Evolutionary conservation across 2,329 filamentous ascomycete genomes (phyloP).

Genomic region (Rhynchosporium secalis): DNA sequence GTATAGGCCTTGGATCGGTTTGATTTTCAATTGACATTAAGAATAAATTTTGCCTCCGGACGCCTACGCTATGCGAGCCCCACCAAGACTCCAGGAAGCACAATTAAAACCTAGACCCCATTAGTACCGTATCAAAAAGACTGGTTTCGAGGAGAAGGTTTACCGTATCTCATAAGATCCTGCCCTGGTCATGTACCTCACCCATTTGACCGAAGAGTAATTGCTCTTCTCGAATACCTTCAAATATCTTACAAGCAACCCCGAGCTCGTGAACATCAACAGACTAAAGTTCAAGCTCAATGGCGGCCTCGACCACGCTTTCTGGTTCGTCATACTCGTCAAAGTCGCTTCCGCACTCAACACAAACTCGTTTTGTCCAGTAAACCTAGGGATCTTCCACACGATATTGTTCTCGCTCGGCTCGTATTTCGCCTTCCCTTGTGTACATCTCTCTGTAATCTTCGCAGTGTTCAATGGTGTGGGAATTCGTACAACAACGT

Average conservation of each 20-base stretch:
- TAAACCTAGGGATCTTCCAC: conserved; percentile 99
- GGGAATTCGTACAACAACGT: conserved; percentile 90
- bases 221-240: conserved; percentile 99
- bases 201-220: conserved; percentile 98
- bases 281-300: conserved; percentile 89
- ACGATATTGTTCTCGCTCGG: conserved; percentile 97
- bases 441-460: conserved; percentile 88
- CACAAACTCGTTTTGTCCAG: conserved; percentile 95
- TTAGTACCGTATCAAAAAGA: conserved; percentile 2
- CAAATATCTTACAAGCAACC: conserved; percentile 86
- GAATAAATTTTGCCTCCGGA: conserved; percentile 9
- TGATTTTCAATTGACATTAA: conserved; percentile 10
- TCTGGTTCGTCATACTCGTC: conserved; percentile 97
- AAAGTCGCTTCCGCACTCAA: conserved; percentile 90
- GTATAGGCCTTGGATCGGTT: background rate
- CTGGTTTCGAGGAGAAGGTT: conserved; percentile 14
- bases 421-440: conserved; percentile 98
- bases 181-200: conserved; percentile 96
- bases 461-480: conserved; percentile 95
- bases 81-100: conserved; percentile 20
- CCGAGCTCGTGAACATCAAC: conserved; percentile 97
- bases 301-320: conserved; percentile 92
- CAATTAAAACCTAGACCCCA: conserved; percentile 25
- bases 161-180: conserved; percentile 96
- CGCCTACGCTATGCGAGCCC: conserved; percentile 25